phyloP scores from a whole-genome alignment of 2,329 filamentous ascomycete species.

The Zalaria sp. region DNA sequence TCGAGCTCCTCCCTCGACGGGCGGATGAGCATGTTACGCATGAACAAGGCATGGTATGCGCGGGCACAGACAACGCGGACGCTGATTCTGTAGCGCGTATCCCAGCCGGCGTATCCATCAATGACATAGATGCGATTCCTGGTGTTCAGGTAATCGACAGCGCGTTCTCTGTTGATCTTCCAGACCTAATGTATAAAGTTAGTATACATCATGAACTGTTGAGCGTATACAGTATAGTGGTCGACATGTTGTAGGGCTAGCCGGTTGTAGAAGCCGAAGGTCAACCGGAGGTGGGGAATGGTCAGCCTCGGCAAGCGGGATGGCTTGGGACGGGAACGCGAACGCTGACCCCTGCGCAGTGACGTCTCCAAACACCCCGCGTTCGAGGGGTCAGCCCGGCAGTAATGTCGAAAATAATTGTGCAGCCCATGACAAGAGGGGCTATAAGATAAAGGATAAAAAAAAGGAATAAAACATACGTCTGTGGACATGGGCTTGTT shows the following conservation, averaged over 20 bases:
- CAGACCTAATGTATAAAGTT: slow-evolving; percentile 56
- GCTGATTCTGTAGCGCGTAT: slow-evolving; percentile 93
- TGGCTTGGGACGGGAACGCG: not conserved
- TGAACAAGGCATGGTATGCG: slow-evolving; percentile 98
- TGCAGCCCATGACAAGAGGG: not conserved
- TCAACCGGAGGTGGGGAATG: too few relatives aligned
- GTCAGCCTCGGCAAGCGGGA: not conserved
- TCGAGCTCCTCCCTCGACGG: slow-evolving; percentile 82
- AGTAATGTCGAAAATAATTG: not conserved
- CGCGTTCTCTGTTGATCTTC: slow-evolving; percentile 98
- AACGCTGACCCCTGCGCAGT: not conserved
- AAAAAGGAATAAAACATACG: slow-evolving; percentile 44
- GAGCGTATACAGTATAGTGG: too few relatives aligned
- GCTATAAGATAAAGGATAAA: not conserved
- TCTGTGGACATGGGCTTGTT: slow-evolving; percentile 98
- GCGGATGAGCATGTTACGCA: slow-evolving; percentile 99
- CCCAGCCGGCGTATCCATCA: slow-evolving; percentile 96
- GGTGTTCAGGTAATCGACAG: slow-evolving; percentile 98
- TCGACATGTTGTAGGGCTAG: too few relatives aligned
- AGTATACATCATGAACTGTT: not conserved
- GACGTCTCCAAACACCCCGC: not conserved
- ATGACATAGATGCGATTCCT: slow-evolving; percentile 97
- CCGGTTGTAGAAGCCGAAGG: slow-evolving; percentile 6
- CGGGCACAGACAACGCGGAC: slow-evolving; percentile 97
- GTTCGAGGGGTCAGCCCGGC: not conserved